Evolutionary conservation across 2,329 filamentous ascomycete genomes (phyloP), one percentile per base, ranked within the genome.

Genomic region (Exophiala xenobiotica): DNA sequence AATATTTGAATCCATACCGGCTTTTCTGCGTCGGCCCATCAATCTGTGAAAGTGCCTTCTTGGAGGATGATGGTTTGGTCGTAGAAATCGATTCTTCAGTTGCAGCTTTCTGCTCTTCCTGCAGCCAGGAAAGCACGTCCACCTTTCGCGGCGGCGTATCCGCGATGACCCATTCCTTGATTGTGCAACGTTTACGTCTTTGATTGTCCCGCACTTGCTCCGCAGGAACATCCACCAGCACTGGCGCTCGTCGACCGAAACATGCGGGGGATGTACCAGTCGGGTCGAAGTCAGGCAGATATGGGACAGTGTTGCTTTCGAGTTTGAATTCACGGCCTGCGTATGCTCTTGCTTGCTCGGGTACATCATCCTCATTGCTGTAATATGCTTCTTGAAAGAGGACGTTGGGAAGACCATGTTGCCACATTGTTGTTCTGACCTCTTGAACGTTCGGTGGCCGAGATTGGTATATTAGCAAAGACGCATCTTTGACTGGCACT

Each of bases 331-430:
- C 88, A 60, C 84, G 83, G 3, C 92, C 92, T 5, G 88, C 92
- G 70, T 96, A 97, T 68, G 96, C 90, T 46, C 89, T 79, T 24
- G 78, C 70, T 46, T 86, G 80, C 31, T 85, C 78, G 9, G 91
- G 90, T 0, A 96, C 87, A 68, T 97, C 93, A 44, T 77, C 78
- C 55, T 95, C 89, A 22, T 88, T 78, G 61, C 90, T 88, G 65
- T 96, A 97, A 63, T 86, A 91, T 0, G 91, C 85, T 64, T 90
- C 85, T 67, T 90, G 88, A 58, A 96, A 95, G 42, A 96, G 79
- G 11, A 87, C 78, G 51, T 85, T 76, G 0, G 87, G 86, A 6
- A 83, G 70, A 9, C 77, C 77, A 51, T 76, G 69, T n/a, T 74
- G 66, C 59, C 35, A 47, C 66, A 90, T 77, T 0, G 82, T 86